A percentile compares a stretch with the other conserved stretches of the same genome.
Evolutionary conservation across 2,329 filamentous ascomycete genomes (phyloP).

Genomic region (Cadophora sp.): DNA sequence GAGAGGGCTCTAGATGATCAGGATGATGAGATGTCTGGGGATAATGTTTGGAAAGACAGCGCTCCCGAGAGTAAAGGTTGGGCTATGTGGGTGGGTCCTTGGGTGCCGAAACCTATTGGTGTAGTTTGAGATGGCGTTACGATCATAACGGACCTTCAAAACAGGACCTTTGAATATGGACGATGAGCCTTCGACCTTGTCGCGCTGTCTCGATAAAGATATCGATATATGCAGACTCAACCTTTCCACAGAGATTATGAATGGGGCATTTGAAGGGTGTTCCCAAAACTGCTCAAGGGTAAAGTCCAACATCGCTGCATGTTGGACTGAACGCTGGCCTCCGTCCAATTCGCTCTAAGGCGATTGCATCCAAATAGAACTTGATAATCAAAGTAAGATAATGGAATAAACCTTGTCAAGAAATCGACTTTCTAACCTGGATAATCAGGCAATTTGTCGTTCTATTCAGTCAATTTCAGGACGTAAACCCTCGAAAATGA

Average conservation of each 20-base stretch:
- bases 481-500: not conserved
- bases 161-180: not conserved
- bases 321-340: not conserved
- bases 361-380: not conserved
- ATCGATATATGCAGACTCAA: not conserved
- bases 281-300: not conserved
- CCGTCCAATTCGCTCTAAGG: not conserved
- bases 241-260: not conserved
- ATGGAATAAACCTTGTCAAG: not conserved
- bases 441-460: not conserved
- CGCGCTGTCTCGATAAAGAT: not conserved
- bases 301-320: not conserved
- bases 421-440: not conserved
- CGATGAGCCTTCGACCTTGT: not conserved
- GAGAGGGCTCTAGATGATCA: slow-evolving; percentile 30
- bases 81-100: slow-evolving; percentile 44
- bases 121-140: slow-evolving; percentile 10
- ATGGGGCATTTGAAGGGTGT: not conserved
- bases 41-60: slow-evolving; percentile 21
- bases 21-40: slow-evolving; percentile 21
- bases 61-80: slow-evolving; percentile 48
- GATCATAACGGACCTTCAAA: not conserved
- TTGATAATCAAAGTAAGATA: not conserved
- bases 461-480: not conserved
- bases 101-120: slow-evolving; percentile 35